Conservation (phyloP, 192 early-diverging fungal species). For the Coemansia sp. region DNA sequence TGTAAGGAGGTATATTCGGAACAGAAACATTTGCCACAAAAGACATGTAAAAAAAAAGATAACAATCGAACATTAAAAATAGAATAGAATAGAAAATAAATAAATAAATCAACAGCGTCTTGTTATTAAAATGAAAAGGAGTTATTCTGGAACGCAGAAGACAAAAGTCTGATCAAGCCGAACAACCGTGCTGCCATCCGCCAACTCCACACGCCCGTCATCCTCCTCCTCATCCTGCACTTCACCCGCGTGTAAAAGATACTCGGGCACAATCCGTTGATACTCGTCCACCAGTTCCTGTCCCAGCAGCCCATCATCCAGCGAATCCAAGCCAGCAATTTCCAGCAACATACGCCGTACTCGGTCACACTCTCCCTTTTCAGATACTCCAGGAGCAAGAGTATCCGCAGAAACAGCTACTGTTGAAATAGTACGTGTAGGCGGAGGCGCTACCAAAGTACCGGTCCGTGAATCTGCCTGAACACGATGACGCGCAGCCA, state of each 20-base stretch:
- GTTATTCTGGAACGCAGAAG: conserved; percentile 7
- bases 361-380: neutral
- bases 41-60: neutral
- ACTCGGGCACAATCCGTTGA: conserved; percentile 15
- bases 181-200: neutral
- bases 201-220: neutral
- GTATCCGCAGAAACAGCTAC: neutral
- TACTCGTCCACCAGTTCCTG: conserved; percentile 18
- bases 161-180: conserved; percentile 17
- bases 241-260: conserved; percentile 13
- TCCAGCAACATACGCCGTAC: conserved; percentile 7
- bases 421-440: conserved; percentile 26
- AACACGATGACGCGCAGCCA: conserved; percentile 4
- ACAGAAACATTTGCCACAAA: too few relatives aligned
- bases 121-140: too few relatives aligned
- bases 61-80: neutral
- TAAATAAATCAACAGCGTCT: too few relatives aligned
- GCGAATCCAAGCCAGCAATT: conserved; percentile 15
- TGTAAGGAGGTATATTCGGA: too few relatives aligned
- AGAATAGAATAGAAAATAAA: too few relatives aligned
- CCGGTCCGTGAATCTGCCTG: neutral
- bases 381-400: neutral
- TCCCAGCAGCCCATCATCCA: conserved; percentile 10
- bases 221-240: neutral
- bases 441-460: conserved; percentile 18